Evolutionary conservation across 176 grass and related monocot genomes (phyloP).

Genomic region (Zoysia japonica): DNA sequence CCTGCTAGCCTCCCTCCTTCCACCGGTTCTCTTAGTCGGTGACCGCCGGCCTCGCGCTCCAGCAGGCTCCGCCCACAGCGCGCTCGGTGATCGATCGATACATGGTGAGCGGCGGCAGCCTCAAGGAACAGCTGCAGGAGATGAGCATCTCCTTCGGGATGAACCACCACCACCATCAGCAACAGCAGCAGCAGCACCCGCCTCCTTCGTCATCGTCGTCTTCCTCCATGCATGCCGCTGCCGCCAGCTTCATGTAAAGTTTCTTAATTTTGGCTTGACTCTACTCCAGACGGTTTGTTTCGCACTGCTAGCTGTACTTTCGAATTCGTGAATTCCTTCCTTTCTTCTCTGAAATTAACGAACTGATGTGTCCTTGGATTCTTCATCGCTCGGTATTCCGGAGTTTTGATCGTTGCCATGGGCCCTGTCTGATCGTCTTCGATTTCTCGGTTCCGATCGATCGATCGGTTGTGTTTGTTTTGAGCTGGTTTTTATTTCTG

Average conservation of each 20-base stretch:
- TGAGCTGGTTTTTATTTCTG: not conserved
- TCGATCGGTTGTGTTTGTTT: not conserved
- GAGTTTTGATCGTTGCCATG: constrained; percentile 25
- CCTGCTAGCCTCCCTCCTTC: not conserved
- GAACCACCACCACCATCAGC: constrained; percentile 26
- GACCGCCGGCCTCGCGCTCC: not conserved
- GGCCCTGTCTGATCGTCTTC: constrained; percentile 21
- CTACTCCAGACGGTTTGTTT: not conserved
- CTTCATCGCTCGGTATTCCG: not conserved
- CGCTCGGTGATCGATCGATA: not conserved
- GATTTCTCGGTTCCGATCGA: not conserved
- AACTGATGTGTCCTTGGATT: not conserved
- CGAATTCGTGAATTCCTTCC: not conserved
- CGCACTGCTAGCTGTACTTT: not conserved
- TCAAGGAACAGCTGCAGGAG: constrained; percentile 50
- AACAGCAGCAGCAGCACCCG: not conserved
- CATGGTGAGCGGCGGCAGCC: constrained; percentile 41
- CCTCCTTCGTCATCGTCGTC: constrained; percentile 49
- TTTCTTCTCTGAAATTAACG: not conserved
- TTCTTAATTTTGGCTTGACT: too few species aligned
- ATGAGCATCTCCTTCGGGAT: constrained; percentile 74
- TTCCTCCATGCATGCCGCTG: constrained; percentile 68
- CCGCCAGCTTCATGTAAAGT: constrained; percentile 62
- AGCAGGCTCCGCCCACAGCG: not conserved
- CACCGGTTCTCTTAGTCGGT: not conserved